These are phyloP conservation scores for Boletus coccyginus DNA, from an alignment of 768 basidiomycete species.

Conservation along the genomic window DNA sequence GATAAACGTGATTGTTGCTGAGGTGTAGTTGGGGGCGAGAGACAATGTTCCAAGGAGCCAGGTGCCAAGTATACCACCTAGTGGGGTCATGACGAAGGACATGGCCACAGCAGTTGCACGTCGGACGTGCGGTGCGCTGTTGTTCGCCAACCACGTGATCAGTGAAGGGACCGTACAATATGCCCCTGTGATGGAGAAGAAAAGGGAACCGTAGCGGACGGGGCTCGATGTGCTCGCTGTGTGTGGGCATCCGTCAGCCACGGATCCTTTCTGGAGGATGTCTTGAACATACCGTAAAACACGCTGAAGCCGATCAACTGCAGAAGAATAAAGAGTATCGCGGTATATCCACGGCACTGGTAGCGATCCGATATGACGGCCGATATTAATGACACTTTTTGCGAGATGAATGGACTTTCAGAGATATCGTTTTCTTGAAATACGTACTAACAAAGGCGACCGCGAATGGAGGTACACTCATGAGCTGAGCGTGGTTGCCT, in stretches of 20 bases:
- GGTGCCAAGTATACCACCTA: constrained; percentile 56
- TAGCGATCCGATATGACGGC: constrained; percentile 54
- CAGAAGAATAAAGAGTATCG: constrained; percentile 43
- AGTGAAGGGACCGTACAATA: constrained; percentile 50
- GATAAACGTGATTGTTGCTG: constrained; percentile 40
- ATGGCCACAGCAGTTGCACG: constrained; percentile 59
- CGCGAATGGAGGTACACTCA: constrained; percentile 45
- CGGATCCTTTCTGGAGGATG: not conserved
- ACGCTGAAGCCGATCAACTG: constrained; percentile 30
- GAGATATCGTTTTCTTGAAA: constrained; percentile 9
- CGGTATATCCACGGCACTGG: constrained; percentile 45
- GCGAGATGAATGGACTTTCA: not conserved
- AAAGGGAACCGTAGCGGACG: constrained; percentile 52
- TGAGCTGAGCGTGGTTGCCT: constrained; percentile 54
- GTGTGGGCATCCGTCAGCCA: not conserved
- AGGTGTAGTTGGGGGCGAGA: constrained; percentile 47
- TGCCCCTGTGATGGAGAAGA: constrained; percentile 50
- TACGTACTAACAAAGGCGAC: constrained; percentile 35
- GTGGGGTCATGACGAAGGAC: constrained; percentile 53
- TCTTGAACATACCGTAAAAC: too few relatives aligned
- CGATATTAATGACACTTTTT: constrained; percentile 35
- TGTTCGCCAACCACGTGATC: constrained; percentile 61
- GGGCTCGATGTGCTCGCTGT: constrained; percentile 28
- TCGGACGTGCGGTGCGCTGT: constrained; percentile 51
- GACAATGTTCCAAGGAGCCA: constrained; percentile 56